Base-by-base conservation (phyloP, 768 basidiomycete genomes). In the Boletus rubropictus region DNA sequence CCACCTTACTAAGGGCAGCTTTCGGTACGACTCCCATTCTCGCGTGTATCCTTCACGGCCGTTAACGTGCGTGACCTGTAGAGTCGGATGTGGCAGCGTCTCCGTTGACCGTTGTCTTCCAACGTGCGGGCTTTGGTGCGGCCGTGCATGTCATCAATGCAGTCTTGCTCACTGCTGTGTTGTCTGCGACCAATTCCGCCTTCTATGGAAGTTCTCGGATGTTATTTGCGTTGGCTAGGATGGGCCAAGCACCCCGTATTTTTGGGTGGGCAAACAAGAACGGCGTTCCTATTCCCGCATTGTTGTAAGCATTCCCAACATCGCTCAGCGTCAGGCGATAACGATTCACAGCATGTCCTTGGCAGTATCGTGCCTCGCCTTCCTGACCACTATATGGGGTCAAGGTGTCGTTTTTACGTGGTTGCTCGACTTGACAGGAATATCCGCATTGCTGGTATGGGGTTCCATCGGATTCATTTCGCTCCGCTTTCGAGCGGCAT, bases 401-500 rank as follows among this genome's bases (percentile, higher is more conserved):
- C 69, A 72, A 38, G 76, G 76, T 11, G 58, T 77, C 46, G 76
- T 75, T 34, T 79, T 81, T 52, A 73, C 71, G 2, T 79, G 77
- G 83, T 68, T 84, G 9, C 66, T 82, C 41, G 80, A 82, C 53
- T 66, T 84, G 42, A 80, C 79, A 7, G 82, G 84, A 34, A 79
- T 86, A 37, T 82, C 79, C 1, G 79, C 81, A 2, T 67, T 86
- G 40, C 73, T 86, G 49, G 80, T 82, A 34, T 86, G 84, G 83
- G 76, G 73, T 21, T 74, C 77, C 24, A 79, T 83, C 49, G 75
- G 73, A 8, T 15, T 69, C 27, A 79, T 78, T 28, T 78, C 75
- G 5, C 58, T 84, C 29, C 78, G 82, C 25, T 86, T 87, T 70
- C 75, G 82, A 20, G 55, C 60, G n/a, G 83, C 81, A 4, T 85